Conservation (phyloP, 257 asterid species). For the Ophiorrhiza pumila region DNA sequence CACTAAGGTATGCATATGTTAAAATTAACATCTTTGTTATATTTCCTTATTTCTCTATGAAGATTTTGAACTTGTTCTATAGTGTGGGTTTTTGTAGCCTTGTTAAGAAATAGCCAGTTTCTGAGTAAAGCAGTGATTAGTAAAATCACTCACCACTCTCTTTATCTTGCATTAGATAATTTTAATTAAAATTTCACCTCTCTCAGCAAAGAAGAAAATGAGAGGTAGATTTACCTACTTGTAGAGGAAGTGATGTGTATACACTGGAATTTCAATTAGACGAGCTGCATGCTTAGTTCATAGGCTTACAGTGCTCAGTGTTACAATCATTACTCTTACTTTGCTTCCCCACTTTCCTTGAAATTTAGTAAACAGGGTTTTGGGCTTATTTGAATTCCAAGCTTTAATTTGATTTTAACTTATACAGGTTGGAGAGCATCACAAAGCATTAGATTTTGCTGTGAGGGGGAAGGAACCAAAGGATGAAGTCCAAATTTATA, state of each 20-base stretch:
- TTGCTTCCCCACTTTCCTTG: not conserved
- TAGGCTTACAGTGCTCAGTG: not conserved
- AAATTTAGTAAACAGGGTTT: not conserved
- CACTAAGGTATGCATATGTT: slow-evolving; percentile 56
- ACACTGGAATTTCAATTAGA: not conserved
- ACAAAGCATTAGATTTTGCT: slow-evolving; percentile 70
- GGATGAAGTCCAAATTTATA: slow-evolving; percentile 96
- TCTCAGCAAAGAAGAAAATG: not conserved
- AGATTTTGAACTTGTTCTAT: not conserved
- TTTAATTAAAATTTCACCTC: not conserved
- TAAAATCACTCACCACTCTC: not conserved
- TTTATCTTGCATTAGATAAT: not conserved
- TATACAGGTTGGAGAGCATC: slow-evolving; percentile 84
- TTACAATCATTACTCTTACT: not conserved
- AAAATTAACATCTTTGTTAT: no score
- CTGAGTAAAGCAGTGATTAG: not conserved
- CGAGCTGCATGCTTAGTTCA: not conserved
- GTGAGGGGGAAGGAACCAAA: slow-evolving; percentile 99
- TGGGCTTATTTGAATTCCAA: not conserved
- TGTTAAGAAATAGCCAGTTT: not conserved
- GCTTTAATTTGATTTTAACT: not conserved
- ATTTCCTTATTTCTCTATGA: not conserved
- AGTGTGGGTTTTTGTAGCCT: not conserved
- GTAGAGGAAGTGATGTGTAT: not conserved
- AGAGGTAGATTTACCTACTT: not conserved